Percentiles rank a stretch among this genome's conserved stretches.
phyloP scores from a whole-genome alignment of 73 alveolate genomes.

The Tetrahymena thermophila region DNA sequence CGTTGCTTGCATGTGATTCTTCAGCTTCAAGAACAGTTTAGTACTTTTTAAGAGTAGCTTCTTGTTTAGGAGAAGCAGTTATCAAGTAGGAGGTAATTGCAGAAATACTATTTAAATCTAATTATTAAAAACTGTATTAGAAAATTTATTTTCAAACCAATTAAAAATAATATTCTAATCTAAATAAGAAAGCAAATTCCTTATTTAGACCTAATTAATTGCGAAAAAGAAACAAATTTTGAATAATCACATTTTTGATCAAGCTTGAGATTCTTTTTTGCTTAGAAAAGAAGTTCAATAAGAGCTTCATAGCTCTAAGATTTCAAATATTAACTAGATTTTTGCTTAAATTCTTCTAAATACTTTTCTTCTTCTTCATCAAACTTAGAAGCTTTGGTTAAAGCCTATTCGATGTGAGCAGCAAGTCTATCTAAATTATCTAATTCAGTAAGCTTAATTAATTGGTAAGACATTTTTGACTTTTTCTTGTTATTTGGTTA shows the following conservation, averaged over 20 bases:
- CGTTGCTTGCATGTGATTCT: not conserved
- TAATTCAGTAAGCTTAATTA: not conserved
- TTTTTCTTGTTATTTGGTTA: not conserved
- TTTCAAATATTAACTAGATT: not conserved
- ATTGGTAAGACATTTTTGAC: not conserved
- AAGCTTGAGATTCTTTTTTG: not conserved
- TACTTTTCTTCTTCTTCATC: not conserved
- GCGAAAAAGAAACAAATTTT: not conserved
- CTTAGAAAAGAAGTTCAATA: not conserved
- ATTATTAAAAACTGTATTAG: not conserved
- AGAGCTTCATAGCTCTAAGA: not conserved
- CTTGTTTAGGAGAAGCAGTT: not conserved
- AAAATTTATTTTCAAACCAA: not conserved
- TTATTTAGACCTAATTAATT: too few relatives aligned
- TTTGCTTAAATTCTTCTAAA: not conserved
- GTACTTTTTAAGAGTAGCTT: not conserved
- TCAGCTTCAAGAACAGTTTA: not conserved
- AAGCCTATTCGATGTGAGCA: not conserved
- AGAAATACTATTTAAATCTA: not conserved
- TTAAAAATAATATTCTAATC: not conserved
- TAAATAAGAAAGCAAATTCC: not conserved
- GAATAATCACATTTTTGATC: not conserved
- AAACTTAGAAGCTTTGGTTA: not conserved
- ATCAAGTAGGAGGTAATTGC: not conserved
- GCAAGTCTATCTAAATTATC: not conserved